These are phyloP conservation scores for Penicillium sp. DNA, from an alignment of 2,329 filamentous ascomycete genomes.

Conservation along the genomic window DNA sequence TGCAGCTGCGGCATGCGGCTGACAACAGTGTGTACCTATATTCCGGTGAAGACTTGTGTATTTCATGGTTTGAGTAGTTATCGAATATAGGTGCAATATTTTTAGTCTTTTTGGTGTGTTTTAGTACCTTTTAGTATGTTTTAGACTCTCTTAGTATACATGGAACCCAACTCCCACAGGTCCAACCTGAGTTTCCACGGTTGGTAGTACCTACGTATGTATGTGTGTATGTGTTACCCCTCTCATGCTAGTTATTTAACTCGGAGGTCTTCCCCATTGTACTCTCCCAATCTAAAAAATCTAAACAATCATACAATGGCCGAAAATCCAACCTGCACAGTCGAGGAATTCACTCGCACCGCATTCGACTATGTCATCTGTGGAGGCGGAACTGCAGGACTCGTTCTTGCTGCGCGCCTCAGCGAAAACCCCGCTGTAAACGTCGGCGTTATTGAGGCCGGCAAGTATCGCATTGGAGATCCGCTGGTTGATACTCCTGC, in stretches of 20 bases:
- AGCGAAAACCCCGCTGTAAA: conserved; percentile 43
- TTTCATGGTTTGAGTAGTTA: background rate
- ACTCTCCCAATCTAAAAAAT: background rate
- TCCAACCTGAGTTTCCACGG: background rate
- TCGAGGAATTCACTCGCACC: conserved; percentile 15
- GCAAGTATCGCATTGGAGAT: conserved; percentile 33
- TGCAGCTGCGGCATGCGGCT: background rate
- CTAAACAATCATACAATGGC: background rate
- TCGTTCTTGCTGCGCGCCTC: conserved; percentile 43
- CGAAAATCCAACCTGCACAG: conserved; percentile 7
- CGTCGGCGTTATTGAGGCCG: conserved; percentile 49
- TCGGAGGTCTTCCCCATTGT: background rate
- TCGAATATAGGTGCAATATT: background rate
- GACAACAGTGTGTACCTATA: background rate
- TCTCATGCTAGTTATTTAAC: background rate
- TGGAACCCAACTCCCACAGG: background rate
- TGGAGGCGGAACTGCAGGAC: conserved; percentile 56
- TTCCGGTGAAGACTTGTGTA: too few species aligned
- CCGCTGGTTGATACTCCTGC: conserved; percentile 29
- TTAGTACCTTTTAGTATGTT: background rate
- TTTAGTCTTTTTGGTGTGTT: too few species aligned
- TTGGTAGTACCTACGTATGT: background rate
- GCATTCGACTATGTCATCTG: conserved; percentile 41
- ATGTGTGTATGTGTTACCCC: background rate
- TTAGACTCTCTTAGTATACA: background rate